Evolutionary conservation across 495 filamentous ascomycete genomes (phyloP), one percentile per base, ranked within the genome.

Genomic region (Neurospora sp.): DNA sequence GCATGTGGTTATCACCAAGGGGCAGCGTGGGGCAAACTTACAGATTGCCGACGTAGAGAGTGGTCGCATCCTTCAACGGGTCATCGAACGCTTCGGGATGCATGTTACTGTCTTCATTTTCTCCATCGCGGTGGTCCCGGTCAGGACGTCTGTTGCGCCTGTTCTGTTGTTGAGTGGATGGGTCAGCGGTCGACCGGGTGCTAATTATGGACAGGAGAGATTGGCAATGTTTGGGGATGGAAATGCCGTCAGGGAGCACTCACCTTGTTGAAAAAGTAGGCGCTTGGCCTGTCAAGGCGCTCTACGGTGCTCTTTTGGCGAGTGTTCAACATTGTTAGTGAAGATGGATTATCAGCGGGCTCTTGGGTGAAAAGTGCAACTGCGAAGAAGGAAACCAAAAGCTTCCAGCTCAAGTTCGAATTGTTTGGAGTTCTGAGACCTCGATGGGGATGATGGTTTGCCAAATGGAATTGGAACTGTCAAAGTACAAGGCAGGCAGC

Each of bases 1-100:
- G 20, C 38, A 11, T 27, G 37, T 18, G 46, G 41, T 39, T 37
- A 41, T 54, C 20, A 35, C 20, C 46, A 6, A 35, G 71, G 9
- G 39, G 41, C 71, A 35, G 11, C 37, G 62, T 40, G 23, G 44
- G 42, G 70, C 27, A 46, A 48, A 70, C 93, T 76, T 86, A 97
- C 93, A 99, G 86, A 81, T 99, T 99, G 70, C 96, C 96, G 46
- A 99, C 94, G 75, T 99, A 99, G 78, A 99, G 92, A 5, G 96
- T 99, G 12, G 96, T 92, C 48, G 96, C 94, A 80, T 96, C 89
- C 74, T 87, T 91, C 73, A 99, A 85, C 59, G 92, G 91, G 72
- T 96, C 92, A 39, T 90, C 88, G 6, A 87, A 83, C 59, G 91
- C 88, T 59, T 88, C 85, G 14, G 83, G 79, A 48, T 86, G 84